phyloP scores from a whole-genome alignment of 2,329 filamentous ascomycete genomes.

The Hymenoscyphus linearis region DNA sequence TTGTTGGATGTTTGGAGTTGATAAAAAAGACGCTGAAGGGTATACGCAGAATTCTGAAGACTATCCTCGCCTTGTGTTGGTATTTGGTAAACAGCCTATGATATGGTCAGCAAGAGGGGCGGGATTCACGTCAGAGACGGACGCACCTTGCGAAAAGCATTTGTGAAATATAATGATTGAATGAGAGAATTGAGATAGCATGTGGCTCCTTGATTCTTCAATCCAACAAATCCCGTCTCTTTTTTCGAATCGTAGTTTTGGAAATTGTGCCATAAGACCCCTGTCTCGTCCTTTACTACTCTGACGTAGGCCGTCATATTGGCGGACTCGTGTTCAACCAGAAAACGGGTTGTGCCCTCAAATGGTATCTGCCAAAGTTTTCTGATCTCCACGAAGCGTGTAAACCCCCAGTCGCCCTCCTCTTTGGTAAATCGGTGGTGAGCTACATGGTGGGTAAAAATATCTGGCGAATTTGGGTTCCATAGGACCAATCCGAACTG shows the following conservation, averaged over 20 bases:
- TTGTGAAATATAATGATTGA: slow-evolving; percentile 81
- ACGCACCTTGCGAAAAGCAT: slow-evolving; percentile 82
- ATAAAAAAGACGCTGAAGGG: slow-evolving; percentile 90
- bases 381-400: slow-evolving; percentile 85
- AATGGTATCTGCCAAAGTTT: slow-evolving; percentile 76
- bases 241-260: slow-evolving; percentile 98
- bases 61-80: slow-evolving; percentile 82
- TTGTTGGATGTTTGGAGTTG: slow-evolving; percentile 80
- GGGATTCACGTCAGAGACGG: neutral
- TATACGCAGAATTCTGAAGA: slow-evolving; percentile 84
- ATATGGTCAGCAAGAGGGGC: slow-evolving; percentile 11
- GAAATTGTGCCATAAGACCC: slow-evolving; percentile 87
- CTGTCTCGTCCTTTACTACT: slow-evolving; percentile 80
- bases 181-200: slow-evolving; percentile 83
- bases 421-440: slow-evolving; percentile 95
- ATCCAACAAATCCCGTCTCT: slow-evolving; percentile 91
- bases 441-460: slow-evolving; percentile 76
- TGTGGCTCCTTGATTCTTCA: slow-evolving; percentile 94
- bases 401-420: slow-evolving; percentile 98
- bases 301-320: slow-evolving; percentile 81
- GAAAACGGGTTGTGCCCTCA: slow-evolving; percentile 62
- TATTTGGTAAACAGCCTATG: slow-evolving; percentile 89
- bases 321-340: slow-evolving; percentile 71
- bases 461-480: slow-evolving; percentile 87
- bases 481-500: slow-evolving; percentile 92